Evolutionary conservation across 2,329 filamentous ascomycete species (phyloP).

Genomic region (Paecilomyces variotii): DNA sequence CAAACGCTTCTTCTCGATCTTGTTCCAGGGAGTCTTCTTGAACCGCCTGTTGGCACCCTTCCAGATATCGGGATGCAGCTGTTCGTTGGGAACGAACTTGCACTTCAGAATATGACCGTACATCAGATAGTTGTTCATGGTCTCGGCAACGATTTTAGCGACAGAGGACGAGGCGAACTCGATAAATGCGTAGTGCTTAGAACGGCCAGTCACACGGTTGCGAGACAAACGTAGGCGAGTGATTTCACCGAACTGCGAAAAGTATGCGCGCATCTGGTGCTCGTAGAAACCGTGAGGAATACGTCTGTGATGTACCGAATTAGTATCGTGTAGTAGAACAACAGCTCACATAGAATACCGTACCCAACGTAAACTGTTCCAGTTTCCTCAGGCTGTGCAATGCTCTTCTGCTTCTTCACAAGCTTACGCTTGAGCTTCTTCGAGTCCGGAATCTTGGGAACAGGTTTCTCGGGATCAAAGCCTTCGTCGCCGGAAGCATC

Average conservation of each 20-base stretch:
- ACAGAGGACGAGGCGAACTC: conserved; percentile 72
- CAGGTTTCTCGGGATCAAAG: conserved; percentile 36
- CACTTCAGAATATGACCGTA: conserved; percentile 92
- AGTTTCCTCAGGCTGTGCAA: conserved; percentile 41
- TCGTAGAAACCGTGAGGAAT: conserved; percentile 97
- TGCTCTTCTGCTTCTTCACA: conserved; percentile 43
- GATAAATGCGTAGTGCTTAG: conserved; percentile 91
- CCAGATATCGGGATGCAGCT: conserved; percentile 75
- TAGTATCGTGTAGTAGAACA: conserved; percentile 5
- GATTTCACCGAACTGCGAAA: conserved; percentile 85
- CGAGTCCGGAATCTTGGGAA: conserved; percentile 37
- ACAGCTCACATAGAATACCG: conserved; percentile 13
- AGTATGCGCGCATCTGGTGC: conserved; percentile 87
- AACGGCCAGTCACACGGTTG: conserved; percentile 83
- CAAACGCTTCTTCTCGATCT: conserved; percentile 69
- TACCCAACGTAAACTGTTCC: conserved; percentile 81
- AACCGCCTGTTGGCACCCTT: conserved; percentile 86
- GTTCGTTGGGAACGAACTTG: conserved; percentile 65
- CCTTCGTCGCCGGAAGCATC: conserved; percentile 38
- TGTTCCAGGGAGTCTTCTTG: conserved; percentile 80
- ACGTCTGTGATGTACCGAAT: conserved; percentile 41
- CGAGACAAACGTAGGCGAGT: conserved; percentile 72
- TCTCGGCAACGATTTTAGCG: conserved; percentile 86
- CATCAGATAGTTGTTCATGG: conserved; percentile 96
- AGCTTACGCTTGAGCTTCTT: conserved; percentile 44